phyloP scores from a whole-genome alignment of 2,329 filamentous ascomycete species.

The Exophiala spinifera region DNA sequence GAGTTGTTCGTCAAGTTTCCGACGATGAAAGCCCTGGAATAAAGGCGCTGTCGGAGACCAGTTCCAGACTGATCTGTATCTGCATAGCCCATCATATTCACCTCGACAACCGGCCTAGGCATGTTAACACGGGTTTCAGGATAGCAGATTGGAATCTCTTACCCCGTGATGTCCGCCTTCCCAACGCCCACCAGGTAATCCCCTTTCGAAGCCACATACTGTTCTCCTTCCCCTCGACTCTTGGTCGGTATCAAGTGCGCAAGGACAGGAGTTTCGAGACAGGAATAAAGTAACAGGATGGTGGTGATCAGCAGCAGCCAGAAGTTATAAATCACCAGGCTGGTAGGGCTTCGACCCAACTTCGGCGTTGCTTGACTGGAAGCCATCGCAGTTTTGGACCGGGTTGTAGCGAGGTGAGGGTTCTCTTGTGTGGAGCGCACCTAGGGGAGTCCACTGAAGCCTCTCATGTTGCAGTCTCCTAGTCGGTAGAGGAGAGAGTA shows the following conservation, averaged over 20 bases:
- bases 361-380: not conserved
- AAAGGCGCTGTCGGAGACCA: conserved; percentile 81
- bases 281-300: conserved; percentile 8
- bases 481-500: too few relatives aligned
- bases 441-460: too few relatives aligned
- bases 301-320: conserved; percentile 6
- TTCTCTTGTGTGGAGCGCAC: too few relatives aligned
- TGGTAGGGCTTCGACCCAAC: conserved; percentile 15
- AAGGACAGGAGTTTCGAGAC: conserved; percentile 1
- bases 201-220: conserved; percentile 23
- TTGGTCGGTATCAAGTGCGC: conserved; percentile 3
- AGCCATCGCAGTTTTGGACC: too few relatives aligned
- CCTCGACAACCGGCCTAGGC: conserved; percentile 73
- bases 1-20: conserved; percentile 62
- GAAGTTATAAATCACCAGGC: conserved; percentile 4
- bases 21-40: conserved; percentile 86
- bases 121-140: conserved; percentile 8
- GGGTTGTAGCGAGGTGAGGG: too few relatives aligned
- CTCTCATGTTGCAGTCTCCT: too few relatives aligned
- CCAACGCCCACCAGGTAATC: conserved; percentile 65
- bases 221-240: not conserved
- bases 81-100: conserved; percentile 90
- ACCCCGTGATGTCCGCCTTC: conserved; percentile 71
- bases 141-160: conserved; percentile 21
- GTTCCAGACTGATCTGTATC: conserved; percentile 77